phyloP scores from a whole-genome alignment of 2,329 filamentous ascomycete species.

The Cordyceps sp. region DNA sequence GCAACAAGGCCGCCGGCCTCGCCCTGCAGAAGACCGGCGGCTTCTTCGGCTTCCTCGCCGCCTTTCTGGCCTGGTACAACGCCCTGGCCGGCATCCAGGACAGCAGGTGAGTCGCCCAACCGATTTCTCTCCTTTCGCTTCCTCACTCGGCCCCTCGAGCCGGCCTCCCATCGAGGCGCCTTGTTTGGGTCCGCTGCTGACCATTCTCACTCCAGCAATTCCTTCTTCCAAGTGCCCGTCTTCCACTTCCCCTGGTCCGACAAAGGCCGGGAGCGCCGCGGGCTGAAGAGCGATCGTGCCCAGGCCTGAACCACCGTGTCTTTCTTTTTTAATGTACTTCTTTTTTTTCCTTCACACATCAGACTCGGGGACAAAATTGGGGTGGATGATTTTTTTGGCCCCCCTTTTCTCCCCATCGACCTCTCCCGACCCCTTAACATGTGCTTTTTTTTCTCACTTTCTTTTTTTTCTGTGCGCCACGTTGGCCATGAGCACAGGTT shows the following conservation, averaged over 20 bases:
- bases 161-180: no score
- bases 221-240: constrained; percentile 83
- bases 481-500: no score
- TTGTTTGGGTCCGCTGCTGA: no score
- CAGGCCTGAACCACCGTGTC: constrained; percentile 4
- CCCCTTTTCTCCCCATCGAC: no score
- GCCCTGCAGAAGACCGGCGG: constrained; percentile 54
- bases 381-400: no score
- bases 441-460: no score
- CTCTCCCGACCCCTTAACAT: no score
- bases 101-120: constrained; percentile 35
- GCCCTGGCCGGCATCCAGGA: constrained; percentile 71
- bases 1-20: constrained; percentile 24
- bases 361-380: no score
- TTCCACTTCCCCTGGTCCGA: constrained; percentile 92
- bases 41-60: constrained; percentile 62
- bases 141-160: no score
- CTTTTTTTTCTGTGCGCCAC: no score
- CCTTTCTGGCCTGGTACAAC: constrained; percentile 78
- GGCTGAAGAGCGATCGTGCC: constrained; percentile 20
- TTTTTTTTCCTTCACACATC: background rate
- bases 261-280: constrained; percentile 46
- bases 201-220: constrained; percentile 53
- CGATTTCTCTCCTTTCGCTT: no score
- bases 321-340: background rate